Percentiles rank a stretch among this genome's conserved stretches.
Conservation (phyloP, 2,329 filamentous ascomycete genomes). For the Bipolaris oryzae region DNA sequence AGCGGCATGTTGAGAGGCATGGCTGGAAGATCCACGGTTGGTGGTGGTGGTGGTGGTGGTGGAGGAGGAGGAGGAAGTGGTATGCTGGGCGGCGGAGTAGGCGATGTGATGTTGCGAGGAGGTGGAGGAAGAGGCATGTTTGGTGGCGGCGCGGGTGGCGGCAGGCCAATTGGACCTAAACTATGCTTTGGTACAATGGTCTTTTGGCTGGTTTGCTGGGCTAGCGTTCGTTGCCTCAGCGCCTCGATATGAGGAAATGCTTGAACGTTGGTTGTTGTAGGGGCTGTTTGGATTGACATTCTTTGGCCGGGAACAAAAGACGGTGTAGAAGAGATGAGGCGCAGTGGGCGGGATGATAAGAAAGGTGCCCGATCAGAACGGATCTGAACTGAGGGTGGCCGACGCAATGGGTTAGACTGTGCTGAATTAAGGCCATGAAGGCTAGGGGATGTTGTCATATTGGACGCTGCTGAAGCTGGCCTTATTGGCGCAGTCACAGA, state of each 20-base stretch:
- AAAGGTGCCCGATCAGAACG: constrained; percentile 52
- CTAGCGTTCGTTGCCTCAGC: constrained; percentile 33
- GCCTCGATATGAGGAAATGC: constrained; percentile 29
- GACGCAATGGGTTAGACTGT: constrained; percentile 40
- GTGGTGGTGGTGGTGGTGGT: too few species aligned
- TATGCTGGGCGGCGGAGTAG: constrained; percentile 21
- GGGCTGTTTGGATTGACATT: constrained; percentile 25
- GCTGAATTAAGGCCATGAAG: constrained; percentile 18
- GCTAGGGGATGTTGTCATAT: constrained; percentile 17
- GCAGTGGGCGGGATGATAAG: constrained; percentile 46
- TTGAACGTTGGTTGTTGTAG: constrained; percentile 12
- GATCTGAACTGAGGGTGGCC: constrained; percentile 54
- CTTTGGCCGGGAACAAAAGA: constrained; percentile 38
- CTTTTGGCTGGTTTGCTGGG: constrained; percentile 20
- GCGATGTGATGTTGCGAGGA: constrained; percentile 29
- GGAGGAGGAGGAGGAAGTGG: constrained; percentile 21
- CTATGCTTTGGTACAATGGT: constrained; percentile 37
- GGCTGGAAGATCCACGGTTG: constrained; percentile 10
- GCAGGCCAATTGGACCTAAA: constrained; percentile 50
- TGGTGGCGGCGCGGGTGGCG: constrained; percentile 55
- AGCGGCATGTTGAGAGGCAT: constrained; percentile 21
- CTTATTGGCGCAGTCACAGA: constrained; percentile 42
- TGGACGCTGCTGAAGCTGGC: constrained; percentile 23
- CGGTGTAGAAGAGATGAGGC: constrained; percentile 38
- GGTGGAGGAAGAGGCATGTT: constrained; percentile 53